Conservation (phyloP, 345 rosid species). For the Gossypioides kirkii region DNA sequence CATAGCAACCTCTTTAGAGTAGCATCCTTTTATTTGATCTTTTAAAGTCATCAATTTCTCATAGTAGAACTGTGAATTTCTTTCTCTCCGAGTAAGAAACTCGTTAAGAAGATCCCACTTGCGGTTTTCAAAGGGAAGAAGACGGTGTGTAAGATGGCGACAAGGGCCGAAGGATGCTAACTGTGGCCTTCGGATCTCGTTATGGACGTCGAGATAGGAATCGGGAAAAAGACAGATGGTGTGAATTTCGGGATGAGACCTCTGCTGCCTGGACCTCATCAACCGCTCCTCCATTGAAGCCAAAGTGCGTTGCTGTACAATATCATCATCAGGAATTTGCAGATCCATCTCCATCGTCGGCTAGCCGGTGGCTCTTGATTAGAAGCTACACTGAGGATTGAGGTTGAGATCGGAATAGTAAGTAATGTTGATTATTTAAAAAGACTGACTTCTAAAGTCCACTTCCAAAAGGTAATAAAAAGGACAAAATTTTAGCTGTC, state of each 20-base stretch:
- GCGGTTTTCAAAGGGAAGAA: not conserved
- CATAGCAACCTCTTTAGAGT: not conserved
- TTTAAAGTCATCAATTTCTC: not conserved
- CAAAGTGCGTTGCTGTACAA: not conserved
- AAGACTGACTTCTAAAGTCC: too few species aligned
- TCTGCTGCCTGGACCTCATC: not conserved
- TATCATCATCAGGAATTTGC: not conserved
- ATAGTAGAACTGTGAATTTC: not conserved
- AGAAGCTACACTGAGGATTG: too few species aligned
- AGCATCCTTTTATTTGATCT: not conserved
- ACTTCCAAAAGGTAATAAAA: too few species aligned
- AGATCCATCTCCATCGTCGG: not conserved
- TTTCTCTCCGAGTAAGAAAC: not conserved
- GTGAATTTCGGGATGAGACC: not conserved
- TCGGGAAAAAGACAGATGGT: not conserved
- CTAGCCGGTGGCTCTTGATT: not conserved
- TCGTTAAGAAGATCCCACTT: not conserved
- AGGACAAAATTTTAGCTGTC: too few species aligned
- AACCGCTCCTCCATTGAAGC: not conserved
- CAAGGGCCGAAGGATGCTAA: conserved; percentile 4
- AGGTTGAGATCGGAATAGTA: too few species aligned
- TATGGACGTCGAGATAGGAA: not conserved
- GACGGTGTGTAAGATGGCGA: not conserved
- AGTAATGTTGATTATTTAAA: too few species aligned
- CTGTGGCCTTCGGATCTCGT: not conserved